Evolutionary conservation across 129 eudicot genomes (phyloP).

Genomic region (Saposhnikovia divaricata): DNA sequence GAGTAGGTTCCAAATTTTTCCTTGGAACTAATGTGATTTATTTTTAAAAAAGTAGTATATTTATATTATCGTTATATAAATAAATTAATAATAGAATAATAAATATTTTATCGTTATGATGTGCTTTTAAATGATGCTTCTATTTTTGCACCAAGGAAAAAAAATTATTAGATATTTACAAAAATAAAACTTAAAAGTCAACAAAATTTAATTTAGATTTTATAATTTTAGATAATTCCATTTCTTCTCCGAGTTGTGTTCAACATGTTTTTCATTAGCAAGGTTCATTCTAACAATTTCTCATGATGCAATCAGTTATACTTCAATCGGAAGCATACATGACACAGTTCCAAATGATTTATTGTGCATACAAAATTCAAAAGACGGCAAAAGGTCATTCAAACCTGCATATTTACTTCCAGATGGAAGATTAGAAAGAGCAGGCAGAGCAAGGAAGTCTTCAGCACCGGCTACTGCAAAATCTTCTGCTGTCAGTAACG

Average conservation of each 20-base stretch:
- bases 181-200: no score
- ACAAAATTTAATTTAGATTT: no score
- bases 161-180: no score
- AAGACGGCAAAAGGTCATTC: conserved; percentile 37
- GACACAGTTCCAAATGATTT: conserved; percentile 87
- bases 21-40: no score
- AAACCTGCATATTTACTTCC: conserved; percentile 78
- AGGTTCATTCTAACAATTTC: not conserved
- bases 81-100: no score
- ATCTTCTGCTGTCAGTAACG: conserved; percentile 43
- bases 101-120: no score
- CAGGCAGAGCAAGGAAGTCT: conserved; percentile 70
- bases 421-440: conserved; percentile 94
- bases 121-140: no score
- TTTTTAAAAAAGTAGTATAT: no score
- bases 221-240: no score
- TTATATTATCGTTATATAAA: no score
- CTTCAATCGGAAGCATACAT: conserved; percentile 92
- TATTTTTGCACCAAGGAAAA: no score
- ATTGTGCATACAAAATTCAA: conserved; percentile 34
- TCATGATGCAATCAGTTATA: conserved; percentile 41
- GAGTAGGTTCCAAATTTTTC: no score
- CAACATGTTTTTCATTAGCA: conserved; percentile 5
- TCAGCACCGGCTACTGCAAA: conserved; percentile 18
- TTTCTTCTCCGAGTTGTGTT: not conserved